Evolutionary conservation across 139 green algal species (phyloP).

Genomic region (Haematococcus lacustris): DNA sequence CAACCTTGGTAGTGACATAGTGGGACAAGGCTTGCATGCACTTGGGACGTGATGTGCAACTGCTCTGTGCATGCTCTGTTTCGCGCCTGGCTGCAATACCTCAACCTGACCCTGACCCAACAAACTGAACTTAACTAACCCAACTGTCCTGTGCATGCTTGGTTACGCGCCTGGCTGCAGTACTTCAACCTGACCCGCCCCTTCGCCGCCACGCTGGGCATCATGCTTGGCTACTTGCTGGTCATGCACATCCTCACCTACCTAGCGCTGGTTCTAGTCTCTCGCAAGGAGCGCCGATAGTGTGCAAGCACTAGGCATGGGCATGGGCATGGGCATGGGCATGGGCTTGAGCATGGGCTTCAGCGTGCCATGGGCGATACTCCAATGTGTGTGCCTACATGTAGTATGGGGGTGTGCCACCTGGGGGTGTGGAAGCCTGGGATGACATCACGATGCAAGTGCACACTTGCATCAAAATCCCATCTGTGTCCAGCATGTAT

Average conservation of each 20-base stretch:
- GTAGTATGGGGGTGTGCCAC: no score
- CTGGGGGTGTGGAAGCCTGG: no score
- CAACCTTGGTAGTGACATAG: no score
- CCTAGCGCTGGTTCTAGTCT: slow-evolving; percentile 4
- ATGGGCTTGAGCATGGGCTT: no score
- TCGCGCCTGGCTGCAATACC: not conserved
- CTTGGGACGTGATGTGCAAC: not conserved
- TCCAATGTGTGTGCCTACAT: no score
- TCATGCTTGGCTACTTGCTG: slow-evolving; percentile 16
- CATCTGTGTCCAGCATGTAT: no score
- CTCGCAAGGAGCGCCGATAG: slow-evolving; percentile 18
- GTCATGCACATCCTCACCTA: slow-evolving; percentile 19
- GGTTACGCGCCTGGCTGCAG: not conserved
- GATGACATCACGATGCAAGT: no score
- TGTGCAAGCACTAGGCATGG: no score
- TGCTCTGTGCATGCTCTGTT: not conserved
- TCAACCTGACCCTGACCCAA: not conserved
- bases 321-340: no score
- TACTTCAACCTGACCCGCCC: slow-evolving; percentile 17
- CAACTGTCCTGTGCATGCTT: not conserved
- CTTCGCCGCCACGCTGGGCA: slow-evolving; percentile 5
- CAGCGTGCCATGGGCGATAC: no score
- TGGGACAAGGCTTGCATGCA: not conserved
- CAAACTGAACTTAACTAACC: not conserved
- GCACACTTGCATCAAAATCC: no score